These are phyloP conservation scores for Pinus taeda DNA, from an alignment of 75 land plant species.

Conservation along the genomic window DNA sequence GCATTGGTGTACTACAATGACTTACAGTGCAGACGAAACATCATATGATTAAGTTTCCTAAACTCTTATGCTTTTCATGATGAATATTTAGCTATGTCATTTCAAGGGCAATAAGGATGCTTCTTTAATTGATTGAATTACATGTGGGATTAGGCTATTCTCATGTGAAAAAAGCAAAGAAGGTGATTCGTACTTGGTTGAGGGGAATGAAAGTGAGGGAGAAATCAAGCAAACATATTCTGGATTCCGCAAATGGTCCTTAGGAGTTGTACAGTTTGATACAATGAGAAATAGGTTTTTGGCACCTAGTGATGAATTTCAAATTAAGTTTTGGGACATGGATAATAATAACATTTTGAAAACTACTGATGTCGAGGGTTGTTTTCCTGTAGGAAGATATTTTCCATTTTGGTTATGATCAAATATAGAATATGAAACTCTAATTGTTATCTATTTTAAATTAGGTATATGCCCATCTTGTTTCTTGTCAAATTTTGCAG, in stretches of 20 bases:
- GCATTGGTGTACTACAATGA: constrained; percentile 71
- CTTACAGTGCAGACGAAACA: constrained; percentile 75
- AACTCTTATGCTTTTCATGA: too few species aligned
- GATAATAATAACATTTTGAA: constrained; percentile 19
- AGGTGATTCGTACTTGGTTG: constrained; percentile 20
- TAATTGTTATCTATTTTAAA: too few species aligned
- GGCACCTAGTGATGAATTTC: constrained; percentile 19
- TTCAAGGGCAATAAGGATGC: too few species aligned
- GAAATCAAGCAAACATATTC: constrained; percentile 18
- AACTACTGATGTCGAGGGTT: constrained; percentile 14
- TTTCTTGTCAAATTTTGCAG: not conserved
- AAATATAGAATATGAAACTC: too few species aligned
- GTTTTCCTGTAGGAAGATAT: constrained; percentile 12
- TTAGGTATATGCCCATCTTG: too few species aligned
- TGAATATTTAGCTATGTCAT: too few species aligned
- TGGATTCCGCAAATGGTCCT: constrained; percentile 20
- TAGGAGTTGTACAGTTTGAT: constrained; percentile 20
- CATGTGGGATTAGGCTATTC: constrained; percentile 9
- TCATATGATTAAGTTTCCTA: constrained; percentile 19
- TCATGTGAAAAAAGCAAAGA: constrained; percentile 29
- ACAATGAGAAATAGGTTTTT: constrained; percentile 19
- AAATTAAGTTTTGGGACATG: constrained; percentile 25
- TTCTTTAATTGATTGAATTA: too few species aligned
- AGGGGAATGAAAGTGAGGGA: constrained; percentile 28
- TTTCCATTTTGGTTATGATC: too few species aligned